These are phyloP conservation scores for Lasiodiplodia sp. DNA, from an alignment of 2,329 filamentous ascomycete species.

Conservation along the genomic window DNA sequence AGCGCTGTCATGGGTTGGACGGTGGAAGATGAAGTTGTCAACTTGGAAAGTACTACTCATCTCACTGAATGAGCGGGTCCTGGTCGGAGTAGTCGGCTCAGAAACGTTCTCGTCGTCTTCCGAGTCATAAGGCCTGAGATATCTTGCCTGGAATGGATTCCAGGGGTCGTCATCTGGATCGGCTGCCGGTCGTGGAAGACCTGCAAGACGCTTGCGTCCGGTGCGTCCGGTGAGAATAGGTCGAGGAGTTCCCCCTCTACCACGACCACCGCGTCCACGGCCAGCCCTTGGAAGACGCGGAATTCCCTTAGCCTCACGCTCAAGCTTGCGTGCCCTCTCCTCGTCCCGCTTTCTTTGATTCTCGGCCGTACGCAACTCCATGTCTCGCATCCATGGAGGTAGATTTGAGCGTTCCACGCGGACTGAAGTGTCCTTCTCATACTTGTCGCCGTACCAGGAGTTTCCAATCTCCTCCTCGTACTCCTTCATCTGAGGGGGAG, in stretches of 20 bases:
- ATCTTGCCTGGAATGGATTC: conserved; percentile 19
- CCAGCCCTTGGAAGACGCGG: conserved; percentile 2
- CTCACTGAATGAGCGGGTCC: not conserved
- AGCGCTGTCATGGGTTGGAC: conserved; percentile 11
- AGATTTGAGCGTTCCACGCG: conserved; percentile 33
- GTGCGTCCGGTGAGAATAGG: conserved; percentile 23
- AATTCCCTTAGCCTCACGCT: conserved; percentile 8
- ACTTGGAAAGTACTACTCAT: conserved; percentile 10
- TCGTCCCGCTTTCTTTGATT: conserved; percentile 30
- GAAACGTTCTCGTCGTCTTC: not conserved
- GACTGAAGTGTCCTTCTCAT: conserved; percentile 41
- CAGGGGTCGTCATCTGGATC: conserved; percentile 17
- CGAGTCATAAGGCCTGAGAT: not conserved
- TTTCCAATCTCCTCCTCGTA: conserved; percentile 34
- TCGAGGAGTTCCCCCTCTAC: conserved; percentile 9
- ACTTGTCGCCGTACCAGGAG: conserved; percentile 29
- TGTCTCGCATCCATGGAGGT: conserved; percentile 27
- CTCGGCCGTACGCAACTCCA: conserved; percentile 21
- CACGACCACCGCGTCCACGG: conserved; percentile 17
- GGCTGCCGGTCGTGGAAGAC: conserved; percentile 15
- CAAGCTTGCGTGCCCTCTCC: conserved; percentile 5
- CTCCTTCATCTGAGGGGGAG: conserved; percentile 42
- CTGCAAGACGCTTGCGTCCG: conserved; percentile 26
- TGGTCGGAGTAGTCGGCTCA: not conserved
- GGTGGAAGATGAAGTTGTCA: conserved; percentile 26